A percentile compares a stretch with the other conserved stretches of the same genome.
Evolutionary conservation across 306 rosid genomes (phyloP).

Genomic region (Prinsepia uniflora): DNA sequence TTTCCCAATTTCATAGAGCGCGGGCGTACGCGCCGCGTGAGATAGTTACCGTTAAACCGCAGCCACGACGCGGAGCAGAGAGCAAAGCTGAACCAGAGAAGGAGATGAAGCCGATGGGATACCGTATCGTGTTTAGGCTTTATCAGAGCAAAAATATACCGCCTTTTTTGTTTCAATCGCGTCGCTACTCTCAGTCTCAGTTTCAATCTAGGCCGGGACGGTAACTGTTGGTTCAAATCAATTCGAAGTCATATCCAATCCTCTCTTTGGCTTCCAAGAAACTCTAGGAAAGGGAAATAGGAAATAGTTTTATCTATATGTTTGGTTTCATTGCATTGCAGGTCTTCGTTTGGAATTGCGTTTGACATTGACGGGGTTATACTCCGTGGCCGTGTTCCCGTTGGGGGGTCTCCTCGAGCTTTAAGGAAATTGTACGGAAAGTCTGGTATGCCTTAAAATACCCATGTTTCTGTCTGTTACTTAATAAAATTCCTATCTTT

Average conservation of each 20-base stretch:
- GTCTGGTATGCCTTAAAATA: conserved; percentile 17
- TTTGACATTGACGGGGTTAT: conserved; percentile 36
- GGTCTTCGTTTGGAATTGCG: conserved; percentile 36
- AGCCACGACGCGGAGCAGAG: neutral
- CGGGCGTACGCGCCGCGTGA: neutral
- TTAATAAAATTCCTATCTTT: neutral
- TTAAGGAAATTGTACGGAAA: conserved; percentile 25
- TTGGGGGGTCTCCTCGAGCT: conserved; percentile 36
- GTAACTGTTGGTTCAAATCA: conserved; percentile 16
- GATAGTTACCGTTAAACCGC: neutral
- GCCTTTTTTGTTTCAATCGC: conserved; percentile 4
- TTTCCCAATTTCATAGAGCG: neutral
- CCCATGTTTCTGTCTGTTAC: neutral
- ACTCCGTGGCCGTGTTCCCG: conserved; percentile 30
- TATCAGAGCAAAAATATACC: conserved; percentile 9
- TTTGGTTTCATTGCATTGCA: no score
- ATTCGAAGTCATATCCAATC: no score
- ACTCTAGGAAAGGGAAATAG: neutral
- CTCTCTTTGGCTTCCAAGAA: neutral
- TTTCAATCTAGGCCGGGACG: conserved; percentile 10
- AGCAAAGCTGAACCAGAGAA: conserved; percentile 6
- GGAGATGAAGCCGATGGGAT: conserved; percentile 24
- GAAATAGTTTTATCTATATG: neutral
- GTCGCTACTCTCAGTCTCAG: conserved; percentile 9
- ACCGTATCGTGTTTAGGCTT: conserved; percentile 9